Conservation (phyloP, 805 yeast species). For the Blastobotrys mokoenaii region DNA sequence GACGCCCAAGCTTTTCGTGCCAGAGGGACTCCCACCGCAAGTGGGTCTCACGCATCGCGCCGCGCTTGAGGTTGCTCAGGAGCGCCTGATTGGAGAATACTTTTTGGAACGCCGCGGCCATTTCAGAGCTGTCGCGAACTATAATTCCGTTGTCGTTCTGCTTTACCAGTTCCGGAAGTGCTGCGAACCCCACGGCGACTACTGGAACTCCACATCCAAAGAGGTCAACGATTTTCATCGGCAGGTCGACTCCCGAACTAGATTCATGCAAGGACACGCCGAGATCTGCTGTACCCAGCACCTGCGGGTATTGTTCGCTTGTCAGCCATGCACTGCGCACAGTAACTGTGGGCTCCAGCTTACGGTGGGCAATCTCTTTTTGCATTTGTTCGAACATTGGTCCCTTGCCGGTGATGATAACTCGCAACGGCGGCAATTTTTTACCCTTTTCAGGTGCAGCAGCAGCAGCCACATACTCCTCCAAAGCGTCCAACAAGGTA, state of each 20-base stretch:
- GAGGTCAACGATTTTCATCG: conserved; percentile 95
- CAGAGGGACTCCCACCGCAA: conserved; percentile 73
- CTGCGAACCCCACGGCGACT: conserved; percentile 64
- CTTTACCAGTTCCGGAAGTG: conserved; percentile 68
- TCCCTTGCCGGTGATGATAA: conserved; percentile 96
- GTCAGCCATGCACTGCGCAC: conserved; percentile 70
- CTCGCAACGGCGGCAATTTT: conserved; percentile 40
- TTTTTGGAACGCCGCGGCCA: conserved; percentile 36
- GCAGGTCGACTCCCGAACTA: conserved; percentile 87
- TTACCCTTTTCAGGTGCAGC: background rate
- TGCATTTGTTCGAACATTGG: conserved; percentile 58
- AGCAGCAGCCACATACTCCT: conserved; percentile 39
- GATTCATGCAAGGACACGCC: conserved; percentile 89
- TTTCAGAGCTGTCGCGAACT: conserved; percentile 35
- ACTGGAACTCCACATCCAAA: conserved; percentile 96
- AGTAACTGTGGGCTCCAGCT: conserved; percentile 38
- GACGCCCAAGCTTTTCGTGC: conserved; percentile 42
- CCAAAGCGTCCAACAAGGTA: conserved; percentile 60
- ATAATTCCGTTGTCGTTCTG: conserved; percentile 62
- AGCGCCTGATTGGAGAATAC: conserved; percentile 25
- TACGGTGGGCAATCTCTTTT: conserved; percentile 35
- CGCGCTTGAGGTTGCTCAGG: conserved; percentile 41
- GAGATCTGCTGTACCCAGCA: conserved; percentile 70
- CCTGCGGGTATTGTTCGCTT: conserved; percentile 67
- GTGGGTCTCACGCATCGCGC: conserved; percentile 66